Evolutionary conservation across 2,329 filamentous ascomycete species (phyloP), one percentile per base, ranked within the genome.

Genomic region (Chaetomium sp.): DNA sequence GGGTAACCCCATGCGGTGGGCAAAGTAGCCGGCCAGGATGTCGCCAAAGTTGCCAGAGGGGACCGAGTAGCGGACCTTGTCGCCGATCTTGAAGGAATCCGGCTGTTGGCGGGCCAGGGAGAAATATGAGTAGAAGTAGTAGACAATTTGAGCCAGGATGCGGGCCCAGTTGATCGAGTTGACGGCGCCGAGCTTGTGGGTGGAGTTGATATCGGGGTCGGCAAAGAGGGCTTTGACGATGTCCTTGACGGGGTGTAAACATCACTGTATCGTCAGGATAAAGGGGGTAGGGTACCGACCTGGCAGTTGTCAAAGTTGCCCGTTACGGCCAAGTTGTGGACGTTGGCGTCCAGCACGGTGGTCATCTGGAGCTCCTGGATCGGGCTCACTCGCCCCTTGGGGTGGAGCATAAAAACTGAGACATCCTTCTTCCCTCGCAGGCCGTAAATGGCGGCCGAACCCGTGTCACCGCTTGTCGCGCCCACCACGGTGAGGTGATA

Each of bases 341-440:
- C 93, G 75, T 98, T 98, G 65, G 85, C 80, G 76, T 98, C 95
- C 49, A 92, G 81, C 31, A 95, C 91, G 0, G 94, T 97, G 0
- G 93, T 97, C 95, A 98, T 98, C 80, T 98, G 95, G 4, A 91
- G 90, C 78, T 98, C 92, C 78, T 98, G 95, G 64, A 98, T 90
- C 16, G 93, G 91, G 75, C 90, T 93, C 68, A 98, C 90, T 70
- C 92, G 90, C 67, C 93, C 94, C 77, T 95, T 91, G 29, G 95
- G 95, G 77, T 94, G 90, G 73, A 98, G 85, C 75, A 99, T 98
- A 80, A 96, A 95, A 60, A 98, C 91, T 0, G 92, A 96, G 19
- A 97, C 91, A 82, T 99, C 95, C 79, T 96, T 93, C 87, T 98
- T 98, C 62, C 93, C 93, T 58, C 93, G 83, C 62, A 99, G 83